Conservation (phyloP, 305 asterid genomes). For the Fraxinus nigra region DNA sequence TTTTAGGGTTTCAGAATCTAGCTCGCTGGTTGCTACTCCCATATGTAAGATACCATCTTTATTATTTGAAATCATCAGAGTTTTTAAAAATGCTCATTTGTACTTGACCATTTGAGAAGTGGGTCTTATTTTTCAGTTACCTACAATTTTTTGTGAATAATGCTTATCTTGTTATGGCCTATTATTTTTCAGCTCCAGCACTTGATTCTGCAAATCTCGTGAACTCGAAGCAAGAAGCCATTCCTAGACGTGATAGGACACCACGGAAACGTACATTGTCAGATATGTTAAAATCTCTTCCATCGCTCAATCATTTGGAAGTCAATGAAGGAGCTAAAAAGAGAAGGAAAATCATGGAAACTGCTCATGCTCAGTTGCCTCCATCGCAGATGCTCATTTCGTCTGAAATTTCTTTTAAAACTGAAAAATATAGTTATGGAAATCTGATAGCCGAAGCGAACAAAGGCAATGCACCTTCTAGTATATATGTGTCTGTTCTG, state of each 20-base stretch:
- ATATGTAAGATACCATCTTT: conserved; percentile 52
- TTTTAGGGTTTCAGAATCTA: conserved; percentile 46
- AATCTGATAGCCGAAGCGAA: conserved; percentile 86
- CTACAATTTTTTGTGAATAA: conserved; percentile 6
- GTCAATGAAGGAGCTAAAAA: conserved; percentile 45
- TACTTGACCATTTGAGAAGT: conserved; percentile 8
- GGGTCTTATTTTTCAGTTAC: not conserved
- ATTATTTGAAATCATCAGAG: conserved; percentile 18
- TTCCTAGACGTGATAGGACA: conserved; percentile 41
- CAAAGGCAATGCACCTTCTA: conserved; percentile 81
- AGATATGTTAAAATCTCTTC: conserved; percentile 68
- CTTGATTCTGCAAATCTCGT: conserved; percentile 46
- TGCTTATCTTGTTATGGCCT: conserved; percentile 4
- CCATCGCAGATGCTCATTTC: conserved; percentile 43
- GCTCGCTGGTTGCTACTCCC: conserved; percentile 59
- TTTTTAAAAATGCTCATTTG: conserved; percentile 14
- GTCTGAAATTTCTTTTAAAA: conserved; percentile 42
- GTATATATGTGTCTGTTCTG: conserved; percentile 74
- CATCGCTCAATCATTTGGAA: conserved; percentile 59
- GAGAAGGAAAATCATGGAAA: conserved; percentile 60
- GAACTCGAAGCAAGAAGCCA: conserved; percentile 44
- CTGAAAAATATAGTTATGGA: conserved; percentile 56
- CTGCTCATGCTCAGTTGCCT: conserved; percentile 39
- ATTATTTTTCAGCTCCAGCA: conserved; percentile 47
- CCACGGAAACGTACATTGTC: conserved; percentile 68